These are phyloP conservation scores for Alisma plantagoaquatica DNA, from an alignment of 106 monocot species.

Conservation along the genomic window DNA sequence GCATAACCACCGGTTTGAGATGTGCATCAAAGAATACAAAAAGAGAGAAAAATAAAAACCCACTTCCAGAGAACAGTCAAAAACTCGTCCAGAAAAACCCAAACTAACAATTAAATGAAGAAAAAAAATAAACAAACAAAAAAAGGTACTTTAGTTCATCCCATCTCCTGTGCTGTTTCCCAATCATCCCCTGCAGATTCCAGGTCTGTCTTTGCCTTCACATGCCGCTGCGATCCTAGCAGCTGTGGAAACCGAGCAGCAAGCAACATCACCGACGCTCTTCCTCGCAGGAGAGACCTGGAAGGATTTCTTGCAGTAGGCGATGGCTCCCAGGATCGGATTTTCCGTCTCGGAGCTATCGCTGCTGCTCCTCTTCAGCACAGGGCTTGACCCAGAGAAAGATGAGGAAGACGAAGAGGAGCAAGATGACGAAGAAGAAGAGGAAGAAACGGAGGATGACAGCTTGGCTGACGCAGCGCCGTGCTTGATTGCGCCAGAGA, in stretches of 20 bases:
- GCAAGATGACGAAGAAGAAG: constrained; percentile 21
- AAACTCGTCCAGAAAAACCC: no score
- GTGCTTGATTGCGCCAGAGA: constrained; percentile 40
- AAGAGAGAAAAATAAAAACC: no score
- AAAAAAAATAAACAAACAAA: no score
- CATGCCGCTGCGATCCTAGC: constrained; percentile 7
- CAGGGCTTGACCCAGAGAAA: constrained; percentile 13
- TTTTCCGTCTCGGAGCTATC: constrained; percentile 63
- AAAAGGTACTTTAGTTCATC: no score
- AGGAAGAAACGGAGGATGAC: constrained; percentile 27
- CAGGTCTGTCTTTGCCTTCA: constrained; percentile 7
- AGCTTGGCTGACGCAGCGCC: constrained; percentile 17
- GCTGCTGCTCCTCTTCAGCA: constrained; percentile 58
- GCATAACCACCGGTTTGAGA: no score
- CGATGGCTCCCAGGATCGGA: constrained; percentile 74
- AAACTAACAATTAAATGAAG: no score
- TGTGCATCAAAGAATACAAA: no score
- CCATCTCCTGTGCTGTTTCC: no score
- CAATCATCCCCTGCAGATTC: background rate
- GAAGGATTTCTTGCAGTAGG: constrained; percentile 77
- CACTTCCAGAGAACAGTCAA: no score
- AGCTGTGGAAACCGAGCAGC: constrained; percentile 4
- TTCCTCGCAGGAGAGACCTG: constrained; percentile 35
- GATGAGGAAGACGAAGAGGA: constrained; percentile 44
- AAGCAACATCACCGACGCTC: constrained; percentile 39